phyloP scores from a whole-genome alignment of 495 filamentous ascomycete species.

The Hypoxylon trugodes region DNA sequence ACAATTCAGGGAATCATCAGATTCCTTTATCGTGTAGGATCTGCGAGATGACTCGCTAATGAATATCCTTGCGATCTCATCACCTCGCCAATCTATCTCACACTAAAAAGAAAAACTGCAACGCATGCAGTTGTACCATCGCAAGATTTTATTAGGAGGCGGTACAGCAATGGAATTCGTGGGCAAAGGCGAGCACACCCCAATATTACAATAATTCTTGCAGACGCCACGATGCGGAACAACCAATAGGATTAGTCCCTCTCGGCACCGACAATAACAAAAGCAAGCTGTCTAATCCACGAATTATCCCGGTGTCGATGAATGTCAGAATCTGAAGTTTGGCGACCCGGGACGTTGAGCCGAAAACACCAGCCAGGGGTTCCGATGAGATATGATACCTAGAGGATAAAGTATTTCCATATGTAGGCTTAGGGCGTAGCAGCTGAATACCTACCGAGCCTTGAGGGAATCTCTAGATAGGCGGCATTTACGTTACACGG shows the following conservation, averaged over 20 bases:
- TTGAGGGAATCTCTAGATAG: too few relatives aligned
- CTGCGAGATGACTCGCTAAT: constrained; percentile 11
- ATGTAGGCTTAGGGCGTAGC: too few relatives aligned
- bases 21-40: constrained; percentile 19
- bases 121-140: not conserved
- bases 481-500: too few relatives aligned
- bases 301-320: constrained; percentile 19
- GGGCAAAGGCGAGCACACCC: constrained; percentile 7
- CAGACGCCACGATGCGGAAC: constrained; percentile 27
- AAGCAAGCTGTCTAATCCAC: constrained; percentile 17
- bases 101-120: constrained; percentile 11
- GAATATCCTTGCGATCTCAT: constrained; percentile 29
- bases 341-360: constrained; percentile 27
- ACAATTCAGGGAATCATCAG: constrained; percentile 19
- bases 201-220: constrained; percentile 15
- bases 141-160: constrained; percentile 2
- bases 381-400: constrained; percentile 26
- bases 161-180: not conserved
- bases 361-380: constrained; percentile 26
- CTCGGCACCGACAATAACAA: constrained; percentile 18
- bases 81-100: constrained; percentile 38
- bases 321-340: constrained; percentile 17
- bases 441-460: too few relatives aligned
- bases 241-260: constrained; percentile 34
- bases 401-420: too few relatives aligned